These are phyloP conservation scores for Podaxis pistillaris DNA, from an alignment of 768 basidiomycete species.

Conservation along the genomic window DNA sequence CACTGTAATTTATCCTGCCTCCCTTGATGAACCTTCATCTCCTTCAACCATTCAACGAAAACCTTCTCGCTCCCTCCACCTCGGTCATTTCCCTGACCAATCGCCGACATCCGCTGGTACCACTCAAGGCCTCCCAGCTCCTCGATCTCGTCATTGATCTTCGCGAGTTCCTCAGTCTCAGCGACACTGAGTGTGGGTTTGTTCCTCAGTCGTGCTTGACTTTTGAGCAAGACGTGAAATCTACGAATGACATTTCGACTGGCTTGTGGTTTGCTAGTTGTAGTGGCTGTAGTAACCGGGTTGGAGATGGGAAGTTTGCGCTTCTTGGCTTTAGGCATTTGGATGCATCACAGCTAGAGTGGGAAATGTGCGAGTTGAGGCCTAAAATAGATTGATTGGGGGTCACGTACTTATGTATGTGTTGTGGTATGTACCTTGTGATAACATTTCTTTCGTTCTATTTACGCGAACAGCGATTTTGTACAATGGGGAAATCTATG, in stretches of 20 bases:
- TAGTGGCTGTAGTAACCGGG: slow-evolving; percentile 17
- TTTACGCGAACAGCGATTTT: background rate
- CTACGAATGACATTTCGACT: slow-evolving; percentile 74
- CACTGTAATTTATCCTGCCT: slow-evolving; percentile 36
- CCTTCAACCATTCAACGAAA: slow-evolving; percentile 72
- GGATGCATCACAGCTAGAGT: background rate
- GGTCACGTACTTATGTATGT: background rate
- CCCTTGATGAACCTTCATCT: slow-evolving; percentile 36
- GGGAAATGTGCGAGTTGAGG: background rate
- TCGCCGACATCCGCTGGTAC: slow-evolving; percentile 81
- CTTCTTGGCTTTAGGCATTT: slow-evolving; percentile 37
- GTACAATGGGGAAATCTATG: slow-evolving; percentile 7
- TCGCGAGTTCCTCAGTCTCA: slow-evolving; percentile 36
- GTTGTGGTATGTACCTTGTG: background rate
- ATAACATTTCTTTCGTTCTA: background rate
- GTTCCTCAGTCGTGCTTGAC: slow-evolving; percentile 51
- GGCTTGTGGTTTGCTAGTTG: slow-evolving; percentile 54
- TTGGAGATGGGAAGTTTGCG: slow-evolving; percentile 34
- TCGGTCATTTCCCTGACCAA: slow-evolving; percentile 78
- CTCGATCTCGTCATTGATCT: slow-evolving; percentile 62
- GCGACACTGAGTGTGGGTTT: slow-evolving; percentile 17
- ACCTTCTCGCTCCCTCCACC: slow-evolving; percentile 89
- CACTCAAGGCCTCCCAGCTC: slow-evolving; percentile 72
- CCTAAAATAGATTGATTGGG: background rate
- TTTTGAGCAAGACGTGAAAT: slow-evolving; percentile 81